A percentile compares a stretch with the other conserved stretches of the same genome.
Conservation (phyloP, 2,329 filamentous ascomycete species). For the Peltaster fructicola region DNA sequence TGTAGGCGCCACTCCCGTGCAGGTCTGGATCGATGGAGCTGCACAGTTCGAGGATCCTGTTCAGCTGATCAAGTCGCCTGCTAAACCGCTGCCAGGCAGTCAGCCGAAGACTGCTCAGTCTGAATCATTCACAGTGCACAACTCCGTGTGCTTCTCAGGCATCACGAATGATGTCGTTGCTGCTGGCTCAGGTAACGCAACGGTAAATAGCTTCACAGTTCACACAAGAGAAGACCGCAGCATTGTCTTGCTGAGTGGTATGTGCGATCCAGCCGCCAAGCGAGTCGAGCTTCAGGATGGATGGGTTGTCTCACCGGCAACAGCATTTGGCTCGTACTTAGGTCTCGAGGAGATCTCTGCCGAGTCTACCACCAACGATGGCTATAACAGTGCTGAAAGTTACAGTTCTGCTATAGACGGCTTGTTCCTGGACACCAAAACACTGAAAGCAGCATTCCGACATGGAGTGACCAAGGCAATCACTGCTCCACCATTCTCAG, state of each 20-base stretch:
- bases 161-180: conserved; percentile 36
- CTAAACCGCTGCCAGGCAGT: conserved; percentile 24
- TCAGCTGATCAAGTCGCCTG: conserved; percentile 34
- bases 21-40: conserved; percentile 27
- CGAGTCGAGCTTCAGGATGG: conserved; percentile 38
- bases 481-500: conserved; percentile 18
- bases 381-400: conserved; percentile 31
- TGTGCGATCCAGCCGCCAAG: no score
- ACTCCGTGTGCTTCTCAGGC: conserved; percentile 38
- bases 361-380: conserved; percentile 30
- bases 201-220: conserved; percentile 38
- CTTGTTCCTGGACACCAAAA: conserved; percentile 23
- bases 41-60: conserved; percentile 34
- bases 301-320: conserved; percentile 42
- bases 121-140: conserved; percentile 18
- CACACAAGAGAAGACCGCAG: conserved; percentile 35
- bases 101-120: conserved; percentile 5
- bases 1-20: conserved; percentile 22
- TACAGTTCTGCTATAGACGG: conserved; percentile 40
- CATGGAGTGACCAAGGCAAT: conserved; percentile 24
- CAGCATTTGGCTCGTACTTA: conserved; percentile 41
- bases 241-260: conserved; percentile 22
- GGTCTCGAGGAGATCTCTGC: conserved; percentile 47
- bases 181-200: no score
- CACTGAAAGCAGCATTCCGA: conserved; percentile 19